Evolutionary conservation across 208 protist species (phyloP), one percentile per base, ranked within the genome.

Genomic region (Leishmania lainsoni): DNA sequence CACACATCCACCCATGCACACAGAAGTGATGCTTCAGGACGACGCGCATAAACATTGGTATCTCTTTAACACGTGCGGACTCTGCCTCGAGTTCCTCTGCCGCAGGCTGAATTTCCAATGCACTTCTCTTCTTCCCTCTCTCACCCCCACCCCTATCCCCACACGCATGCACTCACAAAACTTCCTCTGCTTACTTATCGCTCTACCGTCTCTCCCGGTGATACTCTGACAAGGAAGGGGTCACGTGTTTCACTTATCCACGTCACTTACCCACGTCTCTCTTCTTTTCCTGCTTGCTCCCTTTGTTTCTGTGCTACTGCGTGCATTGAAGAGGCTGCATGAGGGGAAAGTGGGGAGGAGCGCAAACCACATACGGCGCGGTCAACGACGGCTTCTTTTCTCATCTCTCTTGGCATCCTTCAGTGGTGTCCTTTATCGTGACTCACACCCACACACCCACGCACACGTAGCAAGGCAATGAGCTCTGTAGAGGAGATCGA

Each of bases 401-500:
- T 39, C 12, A n/a, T 42, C 51, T 79, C 70, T 78, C 65, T 54
- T 58, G 54, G 52, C 58, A n/a, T 48, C 61, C 16, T 63, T 70
- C 56, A 32, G 29, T 4, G 9, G 58, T 29, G 58, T 26, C 58
- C 26, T 63, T 63, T 58, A 42, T 63, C 22, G 54, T 2, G 0
- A 12, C 51, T 1, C 48, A 76, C n/a, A 61, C 56, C 12, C 56
- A 26, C 56, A 61, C 59, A 65, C 59, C 20, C 59, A 65, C 59
- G 29, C 22, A 52, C 10, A 54, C 68, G 26, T 29, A 52, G 22
- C 1, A 52, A 26, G 51, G 9, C n/a, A 17, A 92, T 92, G 90
- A 79, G 84, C 9, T 89, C 86, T 6, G 88, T 97, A 26, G 79
- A 83, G 14, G 90, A 94, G 80, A 82, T 97, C 59, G 87, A 97